Conservation (phyloP, 2,329 filamentous ascomycete genomes). For the Penicillium sp. region DNA sequence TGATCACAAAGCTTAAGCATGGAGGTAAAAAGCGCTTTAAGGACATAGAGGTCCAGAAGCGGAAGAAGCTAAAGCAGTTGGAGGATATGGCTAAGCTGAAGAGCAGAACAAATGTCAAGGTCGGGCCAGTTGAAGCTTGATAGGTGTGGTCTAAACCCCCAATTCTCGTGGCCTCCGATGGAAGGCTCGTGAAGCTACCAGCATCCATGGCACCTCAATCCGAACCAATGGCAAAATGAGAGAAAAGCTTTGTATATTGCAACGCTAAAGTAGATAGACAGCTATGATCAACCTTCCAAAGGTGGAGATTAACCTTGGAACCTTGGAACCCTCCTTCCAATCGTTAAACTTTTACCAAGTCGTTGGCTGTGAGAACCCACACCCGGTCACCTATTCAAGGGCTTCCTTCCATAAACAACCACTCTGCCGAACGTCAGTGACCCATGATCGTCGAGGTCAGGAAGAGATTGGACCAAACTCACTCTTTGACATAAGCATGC, state of each 20-base stretch:
- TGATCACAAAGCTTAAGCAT: slow-evolving; percentile 90
- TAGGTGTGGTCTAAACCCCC: not conserved
- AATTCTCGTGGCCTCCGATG: no score
- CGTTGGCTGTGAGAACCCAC: not conserved
- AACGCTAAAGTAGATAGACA: no score
- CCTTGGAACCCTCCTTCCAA: no score
- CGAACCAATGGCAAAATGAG: no score
- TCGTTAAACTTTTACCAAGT: no score
- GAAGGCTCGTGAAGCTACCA: no score
- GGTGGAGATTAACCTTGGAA: no score
- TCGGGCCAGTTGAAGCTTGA: slow-evolving; percentile 47
- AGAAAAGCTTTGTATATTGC: no score
- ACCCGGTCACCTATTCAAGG: not conserved
- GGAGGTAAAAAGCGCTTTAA: slow-evolving; percentile 70
- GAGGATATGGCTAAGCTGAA: slow-evolving; percentile 18
- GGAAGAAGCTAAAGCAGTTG: slow-evolving; percentile 13
- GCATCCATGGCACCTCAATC: no score
- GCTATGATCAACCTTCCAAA: no score
- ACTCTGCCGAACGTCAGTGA: slow-evolving; percentile 4
- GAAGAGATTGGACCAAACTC: slow-evolving; percentile 3
- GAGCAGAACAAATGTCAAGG: slow-evolving; percentile 39
- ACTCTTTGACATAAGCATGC: slow-evolving; percentile 21
- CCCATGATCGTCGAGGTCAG: not conserved
- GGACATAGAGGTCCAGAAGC: slow-evolving; percentile 48
- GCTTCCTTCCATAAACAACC: slow-evolving; percentile 8